Conservation (phyloP, 1,139 yeast species). For the Sugiyamaella novakii region DNA sequence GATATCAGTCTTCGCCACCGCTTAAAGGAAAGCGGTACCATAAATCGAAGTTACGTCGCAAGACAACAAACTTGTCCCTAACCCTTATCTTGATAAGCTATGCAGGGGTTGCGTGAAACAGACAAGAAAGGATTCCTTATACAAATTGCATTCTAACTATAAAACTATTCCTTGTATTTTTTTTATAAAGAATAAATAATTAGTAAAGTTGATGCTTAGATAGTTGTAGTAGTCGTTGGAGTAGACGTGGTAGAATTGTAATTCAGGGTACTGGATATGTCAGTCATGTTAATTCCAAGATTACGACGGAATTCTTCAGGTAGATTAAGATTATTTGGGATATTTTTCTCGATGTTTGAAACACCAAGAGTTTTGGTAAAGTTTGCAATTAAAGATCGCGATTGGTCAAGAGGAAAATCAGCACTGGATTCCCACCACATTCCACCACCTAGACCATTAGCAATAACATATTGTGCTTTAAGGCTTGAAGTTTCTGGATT, state of each 20-base stretch:
- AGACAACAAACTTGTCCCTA: no score
- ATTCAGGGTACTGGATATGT: neutral
- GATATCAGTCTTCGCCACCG: no score
- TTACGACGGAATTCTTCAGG: slow-evolving; percentile 14
- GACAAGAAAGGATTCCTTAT: no score
- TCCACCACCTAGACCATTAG: slow-evolving; percentile 68
- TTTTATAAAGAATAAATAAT: no score
- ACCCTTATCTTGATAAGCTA: slow-evolving; percentile 7
- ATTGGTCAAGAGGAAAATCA: slow-evolving; percentile 46
- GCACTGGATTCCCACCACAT: slow-evolving; percentile 97
- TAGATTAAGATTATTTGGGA: slow-evolving; percentile 11
- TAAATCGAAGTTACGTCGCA: no score
- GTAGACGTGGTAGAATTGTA: neutral
- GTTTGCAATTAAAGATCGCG: slow-evolving; percentile 35
- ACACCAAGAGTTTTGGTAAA: slow-evolving; percentile 32
- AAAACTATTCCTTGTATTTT: no score
- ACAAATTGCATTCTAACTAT: no score
- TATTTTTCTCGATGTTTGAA: slow-evolving; percentile 12
- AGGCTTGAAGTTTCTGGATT: slow-evolving; percentile 52
- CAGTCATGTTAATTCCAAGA: slow-evolving; percentile 7
- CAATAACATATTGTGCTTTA: slow-evolving; percentile 63
- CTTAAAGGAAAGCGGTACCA: no score
- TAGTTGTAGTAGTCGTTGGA: no score
- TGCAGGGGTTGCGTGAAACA: no score
- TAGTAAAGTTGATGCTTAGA: neutral